Evolutionary conservation across 2,329 filamentous ascomycete genomes (phyloP), one percentile per base, ranked within the genome.

Genomic region (Talaromyces sp.): DNA sequence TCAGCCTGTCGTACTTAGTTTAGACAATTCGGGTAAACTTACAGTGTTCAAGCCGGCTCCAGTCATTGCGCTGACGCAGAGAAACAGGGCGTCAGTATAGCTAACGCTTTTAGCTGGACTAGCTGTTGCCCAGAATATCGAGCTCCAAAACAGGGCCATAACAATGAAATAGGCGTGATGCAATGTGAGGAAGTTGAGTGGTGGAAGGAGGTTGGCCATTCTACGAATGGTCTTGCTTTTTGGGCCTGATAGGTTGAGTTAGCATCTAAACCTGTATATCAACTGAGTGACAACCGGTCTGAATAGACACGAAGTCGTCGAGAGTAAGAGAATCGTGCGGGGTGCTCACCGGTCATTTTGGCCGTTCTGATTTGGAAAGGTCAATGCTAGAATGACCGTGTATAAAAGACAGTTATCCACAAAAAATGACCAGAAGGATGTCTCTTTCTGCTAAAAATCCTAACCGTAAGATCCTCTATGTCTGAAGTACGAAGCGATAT

Each of bases 141-240:
- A 63, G 13, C 84, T 84, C 53, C 76, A 77, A 19, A 86, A 31
- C 5, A 88, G 67, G 53, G 77, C 79, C 6, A 80, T 80, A 10
- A 73, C 60, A 60, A 87, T 76, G 68, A 89, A 89, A 71, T 89
- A 89, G 53, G 78, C 68, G 71, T 88, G 88, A 67, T 89, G 87
- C 5, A 89, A 65, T 2, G 82, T 84, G 64, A 87, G 81, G 68
- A 83, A 87, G 63, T 85, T 86, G 60, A 84, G 69, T 13, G 70
- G 71, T 11, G 71, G 72, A 2, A 73, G 63, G 2, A 70, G 55
- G 31, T 63, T 64, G 48, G 64, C 63, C 11, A 71, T 60, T 45
- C 61, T 61, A 19, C 63, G 64, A 50, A 64, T 61, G n/a, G 66
- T 17, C 28, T 28, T 51, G n/a, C 21, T 41, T 21, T 25, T 25